phyloP scores from a whole-genome alignment of 148 eudicot genomes.

The Rhododendron vialii region DNA sequence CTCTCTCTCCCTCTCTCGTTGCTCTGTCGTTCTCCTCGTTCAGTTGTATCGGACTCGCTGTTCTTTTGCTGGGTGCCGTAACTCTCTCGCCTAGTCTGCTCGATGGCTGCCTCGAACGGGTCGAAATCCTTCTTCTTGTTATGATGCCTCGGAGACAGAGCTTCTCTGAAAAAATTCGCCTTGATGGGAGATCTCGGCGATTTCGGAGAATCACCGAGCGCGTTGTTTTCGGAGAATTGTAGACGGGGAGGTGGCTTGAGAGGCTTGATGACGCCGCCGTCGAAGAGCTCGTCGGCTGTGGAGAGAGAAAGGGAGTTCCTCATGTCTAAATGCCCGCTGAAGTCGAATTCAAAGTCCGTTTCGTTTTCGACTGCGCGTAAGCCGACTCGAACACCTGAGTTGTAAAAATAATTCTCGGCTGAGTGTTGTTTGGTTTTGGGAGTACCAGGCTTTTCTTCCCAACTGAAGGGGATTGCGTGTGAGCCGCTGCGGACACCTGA shows the following conservation, averaged over 20 bases:
- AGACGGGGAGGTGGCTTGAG: constrained; percentile 37
- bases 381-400: neutral
- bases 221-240: neutral
- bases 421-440: neutral
- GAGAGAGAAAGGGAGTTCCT: neutral
- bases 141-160: constrained; percentile 22
- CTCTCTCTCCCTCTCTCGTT: constrained; percentile 31
- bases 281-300: constrained; percentile 47
- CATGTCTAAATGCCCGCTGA: constrained; percentile 44
- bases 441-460: constrained; percentile 35
- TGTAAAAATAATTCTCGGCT: neutral
- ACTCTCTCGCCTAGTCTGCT: constrained; percentile 11
- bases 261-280: constrained; percentile 50
- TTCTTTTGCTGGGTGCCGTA: constrained; percentile 7
- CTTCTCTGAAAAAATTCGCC: constrained; percentile 7
- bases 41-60: neutral
- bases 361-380: constrained; percentile 6
- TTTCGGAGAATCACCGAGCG: constrained; percentile 18
- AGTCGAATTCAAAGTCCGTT: constrained; percentile 56
- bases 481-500: no score
- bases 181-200: constrained; percentile 24
- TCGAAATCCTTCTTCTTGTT: constrained; percentile 29
- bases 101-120: constrained; percentile 30
- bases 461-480: constrained; percentile 15
- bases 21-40: neutral